Evolutionary conservation across 192 early-diverging fungal species (phyloP).

Genomic region (Neocallimastix lanati): DNA sequence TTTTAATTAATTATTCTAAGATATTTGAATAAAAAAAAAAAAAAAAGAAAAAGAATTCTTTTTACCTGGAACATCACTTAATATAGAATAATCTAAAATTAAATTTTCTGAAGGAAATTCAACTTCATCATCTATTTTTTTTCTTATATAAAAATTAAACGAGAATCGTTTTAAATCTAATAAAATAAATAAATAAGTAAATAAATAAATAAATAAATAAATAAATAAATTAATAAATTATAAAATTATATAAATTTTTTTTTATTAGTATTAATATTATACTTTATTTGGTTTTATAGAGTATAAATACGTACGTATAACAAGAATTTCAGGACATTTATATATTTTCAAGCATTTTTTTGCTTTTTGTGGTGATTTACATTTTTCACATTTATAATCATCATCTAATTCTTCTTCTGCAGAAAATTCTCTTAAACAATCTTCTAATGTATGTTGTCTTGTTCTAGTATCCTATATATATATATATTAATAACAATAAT

Average conservation of each 20-base stretch:
- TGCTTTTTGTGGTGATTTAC: conserved; percentile 1
- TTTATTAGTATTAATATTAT: too few species aligned
- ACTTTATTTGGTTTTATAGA: too few species aligned
- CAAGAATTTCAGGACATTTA: conserved; percentile 20
- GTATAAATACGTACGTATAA: conserved; percentile 30
- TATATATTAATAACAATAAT: too few species aligned
- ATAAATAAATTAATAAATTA: too few species aligned
- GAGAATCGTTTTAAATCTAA: conserved; percentile 26
- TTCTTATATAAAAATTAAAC: conserved; percentile 9
- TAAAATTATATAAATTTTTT: too few species aligned
- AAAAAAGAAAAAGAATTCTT: too few species aligned
- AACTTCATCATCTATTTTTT: conserved; percentile 19
- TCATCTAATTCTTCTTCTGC: conserved; percentile 4
- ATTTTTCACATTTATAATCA: conserved; percentile 3
- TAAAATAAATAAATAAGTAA: too few species aligned
- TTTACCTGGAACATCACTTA: conserved; percentile 9
- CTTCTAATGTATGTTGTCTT: conserved; percentile 3
- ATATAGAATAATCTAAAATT: conserved; percentile 6
- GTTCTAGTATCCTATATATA: not conserved
- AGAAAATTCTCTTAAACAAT: conserved; percentile 4
- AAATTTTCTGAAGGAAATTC: conserved; percentile 13
- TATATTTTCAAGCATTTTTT: conserved; percentile 19
- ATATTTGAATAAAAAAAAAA: too few species aligned
- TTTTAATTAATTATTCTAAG: too few species aligned
- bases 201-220: too few species aligned